Percentiles rank a stretch among this genome's conserved stretches.
Conservation (phyloP, 2,329 filamentous ascomycete species). For the Aspergillus calidoustus region DNA sequence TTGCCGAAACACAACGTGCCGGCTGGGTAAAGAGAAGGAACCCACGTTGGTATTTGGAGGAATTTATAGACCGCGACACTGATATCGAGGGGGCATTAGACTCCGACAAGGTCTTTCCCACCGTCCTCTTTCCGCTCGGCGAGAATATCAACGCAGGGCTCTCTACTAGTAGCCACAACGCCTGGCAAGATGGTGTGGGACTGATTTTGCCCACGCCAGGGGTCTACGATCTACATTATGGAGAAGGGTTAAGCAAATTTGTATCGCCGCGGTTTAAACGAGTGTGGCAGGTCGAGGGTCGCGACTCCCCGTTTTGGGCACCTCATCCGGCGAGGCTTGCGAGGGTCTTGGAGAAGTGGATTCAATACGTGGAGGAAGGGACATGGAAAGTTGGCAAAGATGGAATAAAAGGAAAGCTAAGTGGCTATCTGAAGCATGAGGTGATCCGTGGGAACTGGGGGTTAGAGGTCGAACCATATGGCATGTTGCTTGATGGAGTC, state of each 20-base stretch:
- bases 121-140: slow-evolving; percentile 1
- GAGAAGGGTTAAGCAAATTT: background rate
- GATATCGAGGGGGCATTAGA: background rate
- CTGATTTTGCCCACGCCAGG: background rate
- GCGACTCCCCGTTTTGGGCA: slow-evolving; percentile 5
- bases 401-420: slow-evolving; percentile 1
- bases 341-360: background rate
- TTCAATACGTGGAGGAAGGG: slow-evolving; percentile 1
- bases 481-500: background rate
- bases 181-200: slow-evolving; percentile 8
- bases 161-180: background rate
- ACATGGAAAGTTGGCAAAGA: slow-evolving; percentile 3
- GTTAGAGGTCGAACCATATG: background rate
- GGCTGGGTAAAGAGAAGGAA: background rate
- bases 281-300: slow-evolving; percentile 2
- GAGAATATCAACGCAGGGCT: slow-evolving; percentile 4
- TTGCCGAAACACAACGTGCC: background rate
- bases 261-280: slow-evolving; percentile 1
- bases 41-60: background rate
- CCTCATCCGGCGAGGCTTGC: background rate
- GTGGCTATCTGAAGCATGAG: background rate
- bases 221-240: background rate
- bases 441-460: background rate
- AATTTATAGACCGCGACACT: background rate
- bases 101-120: background rate